These are phyloP conservation scores for Trichosanthes truncata DNA, from an alignment of 306 rosid species.

Conservation along the genomic window DNA sequence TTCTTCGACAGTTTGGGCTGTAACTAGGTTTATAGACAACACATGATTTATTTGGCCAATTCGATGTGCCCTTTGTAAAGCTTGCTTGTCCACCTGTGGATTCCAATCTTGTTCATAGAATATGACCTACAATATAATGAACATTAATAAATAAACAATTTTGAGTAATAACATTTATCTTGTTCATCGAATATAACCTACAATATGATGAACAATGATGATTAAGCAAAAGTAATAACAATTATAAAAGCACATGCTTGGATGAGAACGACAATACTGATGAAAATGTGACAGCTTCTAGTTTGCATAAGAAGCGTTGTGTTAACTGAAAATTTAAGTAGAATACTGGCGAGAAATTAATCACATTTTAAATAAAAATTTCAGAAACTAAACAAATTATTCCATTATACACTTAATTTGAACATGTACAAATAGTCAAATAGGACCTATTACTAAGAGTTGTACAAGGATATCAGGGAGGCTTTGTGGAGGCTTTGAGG, in stretches of 20 bases:
- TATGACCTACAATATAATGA: slow-evolving; percentile 45
- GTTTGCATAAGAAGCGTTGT: neutral
- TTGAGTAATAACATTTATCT: neutral
- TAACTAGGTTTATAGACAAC: slow-evolving; percentile 62
- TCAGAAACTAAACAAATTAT: neutral
- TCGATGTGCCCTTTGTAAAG: slow-evolving; percentile 88
- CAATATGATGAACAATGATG: neutral
- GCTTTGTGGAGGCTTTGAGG: neutral
- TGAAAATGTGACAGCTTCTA: neutral
- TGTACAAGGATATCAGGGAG: neutral
- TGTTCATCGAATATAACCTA: slow-evolving; percentile 55
- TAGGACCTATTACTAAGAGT: neutral
- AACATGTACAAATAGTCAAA: neutral
- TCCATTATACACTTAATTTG: neutral
- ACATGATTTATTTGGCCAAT: slow-evolving; percentile 86
- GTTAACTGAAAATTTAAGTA: neutral
- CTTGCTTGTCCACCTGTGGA: slow-evolving; percentile 96
- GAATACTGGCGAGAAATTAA: neutral
- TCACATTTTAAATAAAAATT: neutral
- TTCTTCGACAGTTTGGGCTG: slow-evolving; percentile 72
- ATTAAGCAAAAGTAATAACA: neutral
- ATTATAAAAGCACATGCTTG: neutral
- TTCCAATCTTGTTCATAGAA: slow-evolving; percentile 99
- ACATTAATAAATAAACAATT: neutral
- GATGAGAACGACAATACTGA: neutral